Percentiles rank a stretch among this genome's conserved stretches.
These are phyloP conservation scores for Halenospora varia DNA, from an alignment of 495 filamentous ascomycete species.

Conservation along the genomic window DNA sequence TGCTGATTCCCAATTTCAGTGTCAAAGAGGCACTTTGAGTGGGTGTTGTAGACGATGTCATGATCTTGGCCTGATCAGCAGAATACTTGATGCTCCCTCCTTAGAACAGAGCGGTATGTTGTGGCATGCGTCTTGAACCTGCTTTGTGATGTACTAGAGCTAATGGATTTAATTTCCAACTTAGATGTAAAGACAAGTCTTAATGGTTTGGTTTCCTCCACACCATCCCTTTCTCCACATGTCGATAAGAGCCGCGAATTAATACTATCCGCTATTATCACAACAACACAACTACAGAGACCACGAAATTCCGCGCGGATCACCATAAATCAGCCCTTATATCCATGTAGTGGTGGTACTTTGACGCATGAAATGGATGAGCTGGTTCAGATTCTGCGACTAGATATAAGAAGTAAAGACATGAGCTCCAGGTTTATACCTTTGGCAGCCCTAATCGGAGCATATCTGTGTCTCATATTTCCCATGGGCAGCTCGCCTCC, in stretches of 20 bases:
- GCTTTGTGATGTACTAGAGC: not conserved
- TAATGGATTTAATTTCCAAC: no score
- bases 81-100: not conserved
- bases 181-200: no score
- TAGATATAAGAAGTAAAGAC: not conserved
- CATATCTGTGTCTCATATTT: not conserved
- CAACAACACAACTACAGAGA: no score
- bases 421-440: not conserved
- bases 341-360: not conserved
- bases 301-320: not conserved
- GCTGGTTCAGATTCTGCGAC: not conserved
- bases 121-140: not conserved
- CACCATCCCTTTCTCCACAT: no score
- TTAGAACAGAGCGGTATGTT: not conserved
- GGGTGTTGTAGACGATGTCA: not conserved
- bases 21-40: not conserved
- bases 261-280: no score
- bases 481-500: not conserved
- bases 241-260: no score
- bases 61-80: not conserved
- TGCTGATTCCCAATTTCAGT: not conserved
- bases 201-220: no score
- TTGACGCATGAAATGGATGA: not conserved
- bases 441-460: not conserved
- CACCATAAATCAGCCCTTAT: not conserved